Evolutionary conservation across 805 yeast species (phyloP).

Genomic region (Zygosaccharomyces bailii): DNA sequence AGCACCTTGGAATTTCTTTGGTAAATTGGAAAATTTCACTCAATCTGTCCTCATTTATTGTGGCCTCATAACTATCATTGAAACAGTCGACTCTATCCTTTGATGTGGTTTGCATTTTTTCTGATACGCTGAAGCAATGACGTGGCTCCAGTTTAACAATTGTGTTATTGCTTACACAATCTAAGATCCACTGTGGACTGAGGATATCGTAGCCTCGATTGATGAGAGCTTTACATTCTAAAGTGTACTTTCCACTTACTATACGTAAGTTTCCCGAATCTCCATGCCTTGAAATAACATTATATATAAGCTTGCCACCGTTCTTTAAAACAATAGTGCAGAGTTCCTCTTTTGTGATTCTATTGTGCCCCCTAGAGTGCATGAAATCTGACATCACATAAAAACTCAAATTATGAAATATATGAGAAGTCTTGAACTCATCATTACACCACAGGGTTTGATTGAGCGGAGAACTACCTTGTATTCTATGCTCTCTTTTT

Average conservation of each 20-base stretch:
- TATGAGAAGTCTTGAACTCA: slow-evolving; percentile 21
- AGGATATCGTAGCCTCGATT: slow-evolving; percentile 58
- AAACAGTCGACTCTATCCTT: slow-evolving; percentile 46
- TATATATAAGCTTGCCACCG: slow-evolving; percentile 50
- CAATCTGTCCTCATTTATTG: slow-evolving; percentile 16
- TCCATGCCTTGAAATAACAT: slow-evolving; percentile 26
- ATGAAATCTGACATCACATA: slow-evolving; percentile 52
- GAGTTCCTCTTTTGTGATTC: slow-evolving; percentile 39
- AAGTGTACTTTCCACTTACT: slow-evolving; percentile 41
- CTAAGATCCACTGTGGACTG: slow-evolving; percentile 68
- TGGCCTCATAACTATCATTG: slow-evolving; percentile 55
- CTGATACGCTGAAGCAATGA: slow-evolving; percentile 48
- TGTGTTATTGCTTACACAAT: slow-evolving; percentile 40
- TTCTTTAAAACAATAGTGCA: slow-evolving; percentile 38
- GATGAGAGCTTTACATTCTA: slow-evolving; percentile 39
- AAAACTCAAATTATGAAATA: slow-evolving; percentile 49
- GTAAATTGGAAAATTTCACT: slow-evolving; percentile 15
- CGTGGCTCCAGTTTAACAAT: slow-evolving; percentile 57
- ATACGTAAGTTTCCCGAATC: slow-evolving; percentile 23
- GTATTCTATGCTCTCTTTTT: slow-evolving; percentile 32
- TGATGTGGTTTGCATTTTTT: slow-evolving; percentile 28
- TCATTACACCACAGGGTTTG: background rate
- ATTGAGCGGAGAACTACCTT: slow-evolving; percentile 16
- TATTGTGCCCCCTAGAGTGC: slow-evolving; percentile 13
- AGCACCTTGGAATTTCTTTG: background rate